Conservation (phyloP, 164 flowering plant species). For the Liriodendron chinense region DNA sequence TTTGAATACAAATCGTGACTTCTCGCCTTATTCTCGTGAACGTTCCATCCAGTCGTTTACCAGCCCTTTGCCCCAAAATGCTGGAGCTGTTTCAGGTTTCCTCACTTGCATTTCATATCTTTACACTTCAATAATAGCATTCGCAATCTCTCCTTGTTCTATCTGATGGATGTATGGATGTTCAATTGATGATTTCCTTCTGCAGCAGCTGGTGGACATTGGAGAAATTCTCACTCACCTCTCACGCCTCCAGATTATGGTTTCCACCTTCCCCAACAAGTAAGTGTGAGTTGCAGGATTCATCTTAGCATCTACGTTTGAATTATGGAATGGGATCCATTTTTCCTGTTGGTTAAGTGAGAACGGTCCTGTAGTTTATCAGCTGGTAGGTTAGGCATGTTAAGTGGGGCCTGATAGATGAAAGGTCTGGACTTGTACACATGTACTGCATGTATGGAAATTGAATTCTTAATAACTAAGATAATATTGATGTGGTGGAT, state of each 20-base stretch:
- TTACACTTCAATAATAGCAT: neutral
- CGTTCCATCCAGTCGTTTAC: slow-evolving; percentile 25
- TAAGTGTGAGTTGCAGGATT: slow-evolving; percentile 11
- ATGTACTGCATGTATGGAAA: no score
- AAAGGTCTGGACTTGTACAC: no score
- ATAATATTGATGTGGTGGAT: no score
- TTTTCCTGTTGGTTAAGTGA: neutral
- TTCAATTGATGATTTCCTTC: slow-evolving; percentile 11
- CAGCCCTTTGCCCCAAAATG: slow-evolving; percentile 18
- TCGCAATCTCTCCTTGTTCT: neutral
- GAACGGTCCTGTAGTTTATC: no score
- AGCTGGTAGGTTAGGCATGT: no score
- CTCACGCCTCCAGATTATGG: slow-evolving; percentile 13
- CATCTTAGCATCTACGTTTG: neutral
- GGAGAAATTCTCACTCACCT: slow-evolving; percentile 20
- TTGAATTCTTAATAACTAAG: no score
- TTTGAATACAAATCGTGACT: slow-evolving; percentile 6
- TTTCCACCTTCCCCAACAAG: slow-evolving; percentile 19
- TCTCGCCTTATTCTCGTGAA: slow-evolving; percentile 22
- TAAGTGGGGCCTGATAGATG: no score
- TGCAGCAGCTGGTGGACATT: slow-evolving; percentile 24
- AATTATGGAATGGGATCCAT: neutral
- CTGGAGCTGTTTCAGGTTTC: slow-evolving; percentile 28
- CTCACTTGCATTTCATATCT: neutral
- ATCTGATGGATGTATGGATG: neutral